Base-by-base conservation (phyloP, 306 rosid genomes). In the Crataegus laevigata region DNA sequence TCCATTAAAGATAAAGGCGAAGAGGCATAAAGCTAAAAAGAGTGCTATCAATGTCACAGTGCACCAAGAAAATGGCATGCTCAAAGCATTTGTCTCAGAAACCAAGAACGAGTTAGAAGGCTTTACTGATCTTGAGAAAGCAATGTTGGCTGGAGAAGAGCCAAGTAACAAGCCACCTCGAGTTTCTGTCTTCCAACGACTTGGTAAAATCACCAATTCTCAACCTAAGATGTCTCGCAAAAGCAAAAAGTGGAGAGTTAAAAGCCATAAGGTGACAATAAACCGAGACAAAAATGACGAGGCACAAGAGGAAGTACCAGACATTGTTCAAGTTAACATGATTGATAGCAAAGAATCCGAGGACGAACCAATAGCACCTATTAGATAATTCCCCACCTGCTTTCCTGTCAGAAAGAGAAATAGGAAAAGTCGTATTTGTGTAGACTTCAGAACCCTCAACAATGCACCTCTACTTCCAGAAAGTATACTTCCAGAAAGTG, bases 81-180 rank as follows among this genome's bases (percentile, higher is more conserved):
- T 32, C 7, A 32, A 32, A 32, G 36, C 36, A 32, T 32, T 32
- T 5, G 36, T 32, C 36, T 32, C 36, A 5, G 36, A 32, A 32
- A 32, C 36, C 7, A 32, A 32, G 36, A 32, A 32, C 1, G 5
- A 62, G 0, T 6, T 3, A 0, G n/a, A 4, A 28, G 21, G 17
- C 14, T n/a, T 66, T 0, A 66, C 19, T 0, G 4, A 36, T 11
- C 2, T 4, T 0, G 51, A 36, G 36, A 66, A 66, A 38, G 11
- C 4, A 17, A 18, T 54, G 4, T 54, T 54, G 4, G 0, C 11
- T 18, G 1, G 1, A 54, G 25, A 54, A 54, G 50, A 7, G 0
- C 0, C 1, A 0, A 8, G 0, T 0, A 54, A 0, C 4, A 54
- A 54, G 1, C 11, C 21, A 5, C 11, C 59, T 54, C 25, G 1